phyloP scores from a whole-genome alignment of 2,329 filamentous ascomycete genomes.

The Teratosphaeria viscida region DNA sequence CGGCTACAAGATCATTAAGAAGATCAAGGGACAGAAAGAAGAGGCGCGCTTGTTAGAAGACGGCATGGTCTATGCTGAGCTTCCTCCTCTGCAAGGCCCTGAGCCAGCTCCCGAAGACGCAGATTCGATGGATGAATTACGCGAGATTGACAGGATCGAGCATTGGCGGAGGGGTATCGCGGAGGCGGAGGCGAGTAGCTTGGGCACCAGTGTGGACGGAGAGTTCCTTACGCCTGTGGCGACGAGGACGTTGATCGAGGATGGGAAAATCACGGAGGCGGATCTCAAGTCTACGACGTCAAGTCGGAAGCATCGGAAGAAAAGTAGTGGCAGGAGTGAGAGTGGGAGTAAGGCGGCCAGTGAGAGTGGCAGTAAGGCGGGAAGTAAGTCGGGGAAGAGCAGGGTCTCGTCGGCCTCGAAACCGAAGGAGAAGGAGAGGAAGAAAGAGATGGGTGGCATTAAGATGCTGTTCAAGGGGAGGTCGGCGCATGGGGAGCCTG shows the following conservation, averaged over 20 bases:
- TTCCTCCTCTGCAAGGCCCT: background rate
- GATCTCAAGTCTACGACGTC: constrained; percentile 31
- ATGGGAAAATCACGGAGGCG: constrained; percentile 35
- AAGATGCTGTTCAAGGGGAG: constrained; percentile 29
- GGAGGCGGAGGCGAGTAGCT: constrained; percentile 41
- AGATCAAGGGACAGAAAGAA: constrained; percentile 47
- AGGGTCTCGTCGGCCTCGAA: background rate
- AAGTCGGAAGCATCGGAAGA: constrained; percentile 26
- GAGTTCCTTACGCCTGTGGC: constrained; percentile 55
- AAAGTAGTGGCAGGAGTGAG: constrained; percentile 5
- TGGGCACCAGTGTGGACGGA: constrained; percentile 53
- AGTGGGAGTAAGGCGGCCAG: constrained; percentile 3
- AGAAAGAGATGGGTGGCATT: constrained; percentile 34
- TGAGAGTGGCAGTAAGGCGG: constrained; percentile 9
- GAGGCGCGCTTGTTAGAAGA: constrained; percentile 19
- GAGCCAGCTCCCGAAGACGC: constrained; percentile 16
- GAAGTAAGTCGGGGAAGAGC: constrained; percentile 24
- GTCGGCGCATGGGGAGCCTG: background rate
- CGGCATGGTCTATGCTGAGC: constrained; percentile 6
- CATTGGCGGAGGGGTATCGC: constrained; percentile 54
- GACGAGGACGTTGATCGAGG: constrained; percentile 33
- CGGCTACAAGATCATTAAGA: constrained; percentile 95
- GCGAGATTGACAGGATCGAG: constrained; percentile 49
- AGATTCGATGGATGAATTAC: constrained; percentile 44
- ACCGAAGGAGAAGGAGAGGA: constrained; percentile 23